Conservation (phyloP, 148 eudicot species). For the Linanthus parryae region DNA sequence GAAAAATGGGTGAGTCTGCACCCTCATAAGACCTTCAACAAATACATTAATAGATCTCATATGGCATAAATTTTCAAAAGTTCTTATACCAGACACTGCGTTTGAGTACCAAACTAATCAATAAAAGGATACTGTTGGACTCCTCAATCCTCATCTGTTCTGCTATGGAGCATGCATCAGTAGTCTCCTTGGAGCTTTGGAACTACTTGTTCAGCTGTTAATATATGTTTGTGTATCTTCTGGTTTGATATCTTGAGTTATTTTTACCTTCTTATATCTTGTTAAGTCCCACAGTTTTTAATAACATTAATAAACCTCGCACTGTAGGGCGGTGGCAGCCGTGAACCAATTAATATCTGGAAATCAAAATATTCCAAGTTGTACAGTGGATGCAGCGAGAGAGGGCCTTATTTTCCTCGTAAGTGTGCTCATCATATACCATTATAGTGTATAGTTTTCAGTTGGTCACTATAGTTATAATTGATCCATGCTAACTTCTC, state of each 20-base stretch:
- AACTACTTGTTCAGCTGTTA: too few relatives aligned
- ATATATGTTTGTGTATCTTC: neutral
- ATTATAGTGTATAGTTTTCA: neutral
- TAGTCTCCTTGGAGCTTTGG: too few relatives aligned
- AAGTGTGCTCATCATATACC: constrained; percentile 34
- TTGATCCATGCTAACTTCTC: neutral
- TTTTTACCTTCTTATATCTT: constrained; percentile 5
- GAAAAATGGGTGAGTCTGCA: too few relatives aligned
- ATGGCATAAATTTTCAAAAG: too few relatives aligned
- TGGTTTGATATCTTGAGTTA: neutral
- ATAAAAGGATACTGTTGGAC: too few relatives aligned
- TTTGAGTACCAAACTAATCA: too few relatives aligned
- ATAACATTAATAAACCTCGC: neutral
- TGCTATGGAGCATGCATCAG: too few relatives aligned
- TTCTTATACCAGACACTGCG: too few relatives aligned
- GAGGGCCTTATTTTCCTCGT: constrained; percentile 72
- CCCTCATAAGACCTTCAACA: too few relatives aligned
- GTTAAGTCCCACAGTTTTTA: neutral
- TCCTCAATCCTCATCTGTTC: too few relatives aligned
- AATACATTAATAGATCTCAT: too few relatives aligned
- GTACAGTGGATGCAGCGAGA: constrained; percentile 87
- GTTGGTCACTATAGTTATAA: neutral
- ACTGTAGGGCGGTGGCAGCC: constrained; percentile 41
- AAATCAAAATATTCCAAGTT: constrained; percentile 61
- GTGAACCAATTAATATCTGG: constrained; percentile 81